Conservation (phyloP, 2,329 filamentous ascomycete species). For the Exophiala lecanii-corni region DNA sequence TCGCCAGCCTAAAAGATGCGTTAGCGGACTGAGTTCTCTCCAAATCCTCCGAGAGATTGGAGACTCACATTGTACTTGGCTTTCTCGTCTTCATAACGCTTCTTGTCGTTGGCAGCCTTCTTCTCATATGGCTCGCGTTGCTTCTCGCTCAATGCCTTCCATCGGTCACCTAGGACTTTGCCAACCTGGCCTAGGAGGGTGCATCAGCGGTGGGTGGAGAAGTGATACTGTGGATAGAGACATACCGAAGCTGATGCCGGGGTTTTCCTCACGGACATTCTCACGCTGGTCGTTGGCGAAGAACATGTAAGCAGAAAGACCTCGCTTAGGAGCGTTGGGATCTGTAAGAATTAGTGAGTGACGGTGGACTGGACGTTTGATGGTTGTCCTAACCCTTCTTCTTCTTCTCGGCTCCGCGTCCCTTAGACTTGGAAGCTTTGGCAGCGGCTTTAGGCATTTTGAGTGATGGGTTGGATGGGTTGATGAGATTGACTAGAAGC, state of each 20-base stretch:
- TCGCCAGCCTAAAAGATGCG: constrained; percentile 8
- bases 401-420: constrained; percentile 58
- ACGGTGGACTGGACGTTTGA: constrained; percentile 1
- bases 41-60: no score
- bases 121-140: constrained; percentile 91
- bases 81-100: constrained; percentile 99
- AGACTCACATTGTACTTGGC: constrained; percentile 71
- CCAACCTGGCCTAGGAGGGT: constrained; percentile 74
- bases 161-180: constrained; percentile 96
- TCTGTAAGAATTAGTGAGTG: constrained; percentile 49
- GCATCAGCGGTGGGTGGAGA: constrained; percentile 7
- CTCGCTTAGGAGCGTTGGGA: constrained; percentile 97
- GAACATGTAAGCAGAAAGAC: constrained; percentile 99
- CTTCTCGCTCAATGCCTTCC: constrained; percentile 94
- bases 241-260: constrained; percentile 90
- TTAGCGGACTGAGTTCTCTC: no score
- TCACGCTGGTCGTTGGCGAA: constrained; percentile 99
- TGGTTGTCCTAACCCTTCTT: constrained; percentile 60
- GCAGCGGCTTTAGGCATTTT: constrained; percentile 67
- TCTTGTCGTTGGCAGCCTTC: constrained; percentile 96
- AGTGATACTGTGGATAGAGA: constrained; percentile 11
- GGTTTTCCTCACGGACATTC: constrained; percentile 97
- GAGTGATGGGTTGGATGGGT: no score
- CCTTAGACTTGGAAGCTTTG: constrained; percentile 55
- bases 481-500: no score